Conservation (phyloP, 2,329 filamentous ascomycete genomes). For the Arthrobotrys sphaeroides region DNA sequence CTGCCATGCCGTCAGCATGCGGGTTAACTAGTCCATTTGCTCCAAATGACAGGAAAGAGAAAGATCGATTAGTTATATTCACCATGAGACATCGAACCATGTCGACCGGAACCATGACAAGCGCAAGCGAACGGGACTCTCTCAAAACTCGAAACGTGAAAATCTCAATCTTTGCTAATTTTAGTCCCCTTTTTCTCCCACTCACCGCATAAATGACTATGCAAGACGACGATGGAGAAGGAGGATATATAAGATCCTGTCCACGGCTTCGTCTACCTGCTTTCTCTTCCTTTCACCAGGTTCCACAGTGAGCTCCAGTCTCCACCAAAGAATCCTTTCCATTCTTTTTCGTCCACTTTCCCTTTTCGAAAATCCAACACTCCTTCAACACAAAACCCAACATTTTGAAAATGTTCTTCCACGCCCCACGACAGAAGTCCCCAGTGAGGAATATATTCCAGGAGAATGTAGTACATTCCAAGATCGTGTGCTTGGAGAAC, state of each 20-base stretch:
- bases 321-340: neutral
- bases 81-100: slow-evolving; percentile 7
- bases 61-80: slow-evolving; percentile 2
- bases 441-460: slow-evolving; percentile 22
- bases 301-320: slow-evolving; percentile 19
- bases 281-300: slow-evolving; percentile 17
- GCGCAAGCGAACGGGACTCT: slow-evolving; percentile 44
- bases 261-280: neutral
- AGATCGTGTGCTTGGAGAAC: slow-evolving; percentile 47
- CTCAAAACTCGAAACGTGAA: slow-evolving; percentile 41
- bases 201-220: slow-evolving; percentile 12
- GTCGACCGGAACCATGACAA: slow-evolving; percentile 19
- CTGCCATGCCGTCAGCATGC: slow-evolving; percentile 43
- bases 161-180: slow-evolving; percentile 43
- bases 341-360: no score
- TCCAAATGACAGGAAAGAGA: neutral
- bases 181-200: slow-evolving; percentile 41
- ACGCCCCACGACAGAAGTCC: slow-evolving; percentile 28
- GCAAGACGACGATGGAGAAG: neutral
- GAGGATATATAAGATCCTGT: slow-evolving; percentile 31
- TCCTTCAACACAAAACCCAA: slow-evolving; percentile 23
- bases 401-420: slow-evolving; percentile 42
- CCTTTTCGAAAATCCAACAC: slow-evolving; percentile 15
- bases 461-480: slow-evolving; percentile 37
- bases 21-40: neutral